Conservation (phyloP, 1,284 basidiomycete genomes). For the Cutaneotrichosporon sp. region DNA sequence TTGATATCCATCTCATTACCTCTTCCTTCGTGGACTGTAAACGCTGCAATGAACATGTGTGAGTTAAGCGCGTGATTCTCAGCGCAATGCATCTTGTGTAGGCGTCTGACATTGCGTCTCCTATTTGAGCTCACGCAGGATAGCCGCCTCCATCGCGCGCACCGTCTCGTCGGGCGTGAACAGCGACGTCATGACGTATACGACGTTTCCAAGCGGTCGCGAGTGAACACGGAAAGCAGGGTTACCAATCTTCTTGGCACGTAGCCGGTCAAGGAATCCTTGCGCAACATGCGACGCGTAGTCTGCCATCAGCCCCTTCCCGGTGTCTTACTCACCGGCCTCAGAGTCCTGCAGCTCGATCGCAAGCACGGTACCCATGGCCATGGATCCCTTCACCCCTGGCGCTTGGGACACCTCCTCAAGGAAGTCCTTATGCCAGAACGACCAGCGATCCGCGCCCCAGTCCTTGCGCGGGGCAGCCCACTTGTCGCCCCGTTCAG, state of each 20-base stretch:
- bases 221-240: conserved; percentile 72
- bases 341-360: conserved; percentile 68
- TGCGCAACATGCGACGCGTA: conserved; percentile 76
- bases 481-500: conserved; percentile 61
- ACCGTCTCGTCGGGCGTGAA: conserved; percentile 45
- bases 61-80: too few relatives aligned
- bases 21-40: too few relatives aligned
- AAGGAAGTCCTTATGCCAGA: conserved; percentile 80
- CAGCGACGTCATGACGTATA: conserved; percentile 91
- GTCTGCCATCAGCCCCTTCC: conserved; percentile 52
- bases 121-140: conserved; percentile 31
- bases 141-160: conserved; percentile 44
- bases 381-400: conserved; percentile 72
- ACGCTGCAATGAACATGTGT: too few relatives aligned
- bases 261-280: conserved; percentile 56
- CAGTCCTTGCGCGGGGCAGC: conserved; percentile 58
- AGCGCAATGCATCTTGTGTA: too few relatives aligned
- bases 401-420: conserved; percentile 61
- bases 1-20: too few relatives aligned
- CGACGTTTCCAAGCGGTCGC: conserved; percentile 85
- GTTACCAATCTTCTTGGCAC: conserved; percentile 26
- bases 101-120: background rate
- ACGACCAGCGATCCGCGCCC: conserved; percentile 67
- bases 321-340: conserved; percentile 57
- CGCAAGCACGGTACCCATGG: conserved; percentile 82